Conservation (phyloP, 352 stramenopile species). For the Lagenidium giganteum region DNA sequence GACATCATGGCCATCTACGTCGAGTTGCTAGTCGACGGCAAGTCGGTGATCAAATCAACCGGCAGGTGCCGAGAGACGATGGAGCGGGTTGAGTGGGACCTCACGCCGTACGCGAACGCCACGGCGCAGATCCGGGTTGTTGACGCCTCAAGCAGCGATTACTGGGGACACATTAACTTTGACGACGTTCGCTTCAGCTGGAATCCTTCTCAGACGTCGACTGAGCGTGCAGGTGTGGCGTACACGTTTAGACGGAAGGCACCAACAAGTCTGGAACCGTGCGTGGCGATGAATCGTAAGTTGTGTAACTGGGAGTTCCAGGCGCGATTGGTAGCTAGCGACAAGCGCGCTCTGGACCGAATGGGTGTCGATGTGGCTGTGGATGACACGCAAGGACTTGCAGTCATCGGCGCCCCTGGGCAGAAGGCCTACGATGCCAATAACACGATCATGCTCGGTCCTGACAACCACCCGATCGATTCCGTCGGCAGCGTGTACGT, state of each 20-base stretch:
- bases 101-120: slow-evolving; percentile 72
- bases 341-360: slow-evolving; percentile 81
- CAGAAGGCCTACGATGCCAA: slow-evolving; percentile 79
- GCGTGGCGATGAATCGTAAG: slow-evolving; percentile 51
- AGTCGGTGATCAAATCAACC: slow-evolving; percentile 78
- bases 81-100: slow-evolving; percentile 85
- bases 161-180: slow-evolving; percentile 97
- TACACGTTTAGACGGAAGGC: slow-evolving; percentile 80
- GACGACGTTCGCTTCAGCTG: slow-evolving; percentile 94
- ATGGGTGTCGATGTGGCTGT: slow-evolving; percentile 88
- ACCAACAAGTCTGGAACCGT: slow-evolving; percentile 40
- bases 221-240: slow-evolving; percentile 58
- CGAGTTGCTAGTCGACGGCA: slow-evolving; percentile 93
- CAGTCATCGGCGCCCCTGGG: slow-evolving; percentile 73
- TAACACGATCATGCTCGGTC: slow-evolving; percentile 53
- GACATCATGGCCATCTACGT: slow-evolving; percentile 90
- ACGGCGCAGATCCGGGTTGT: slow-evolving; percentile 92
- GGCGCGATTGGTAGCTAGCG: slow-evolving; percentile 78
- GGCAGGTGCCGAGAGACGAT: slow-evolving; percentile 91
- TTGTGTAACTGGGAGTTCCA: slow-evolving; percentile 88
- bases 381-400: slow-evolving; percentile 74
- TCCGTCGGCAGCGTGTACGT: slow-evolving; percentile 65
- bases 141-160: slow-evolving; percentile 72
- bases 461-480: slow-evolving; percentile 21
- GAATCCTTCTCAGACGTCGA: slow-evolving; percentile 64